phyloP scores from a whole-genome alignment of 345 rosid species.

The Erucastrum elatum region DNA sequence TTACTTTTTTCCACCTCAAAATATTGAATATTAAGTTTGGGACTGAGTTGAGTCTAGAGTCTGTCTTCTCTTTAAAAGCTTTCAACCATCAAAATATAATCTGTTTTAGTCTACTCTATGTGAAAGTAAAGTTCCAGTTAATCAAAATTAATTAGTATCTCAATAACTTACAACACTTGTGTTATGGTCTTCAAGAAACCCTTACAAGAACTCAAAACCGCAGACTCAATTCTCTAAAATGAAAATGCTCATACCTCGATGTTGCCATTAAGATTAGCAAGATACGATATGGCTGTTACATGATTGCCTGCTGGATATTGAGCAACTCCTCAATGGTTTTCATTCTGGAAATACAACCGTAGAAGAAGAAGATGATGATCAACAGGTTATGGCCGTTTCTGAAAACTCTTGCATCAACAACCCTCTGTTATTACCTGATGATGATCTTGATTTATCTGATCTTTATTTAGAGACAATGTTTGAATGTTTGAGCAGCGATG shows the following conservation, averaged over 20 bases:
- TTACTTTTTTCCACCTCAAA: neutral
- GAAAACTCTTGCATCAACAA: too few relatives aligned
- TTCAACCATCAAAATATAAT: neutral
- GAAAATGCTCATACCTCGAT: too few relatives aligned
- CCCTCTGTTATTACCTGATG: too few relatives aligned
- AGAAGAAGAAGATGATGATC: neutral
- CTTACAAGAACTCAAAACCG: neutral
- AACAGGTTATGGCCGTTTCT: too few relatives aligned
- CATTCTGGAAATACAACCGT: too few relatives aligned
- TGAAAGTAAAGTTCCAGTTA: neutral
- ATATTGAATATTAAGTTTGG: neutral
- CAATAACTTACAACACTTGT: slow-evolving; percentile 14
- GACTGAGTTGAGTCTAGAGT: neutral
- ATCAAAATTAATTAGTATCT: slow-evolving; percentile 25
- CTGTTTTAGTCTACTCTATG: neutral
- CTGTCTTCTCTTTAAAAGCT: neutral
- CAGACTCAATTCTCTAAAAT: neutral
- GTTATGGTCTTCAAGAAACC: neutral
- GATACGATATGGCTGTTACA: too few relatives aligned
- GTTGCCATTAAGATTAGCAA: too few relatives aligned
- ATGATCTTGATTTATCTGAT: too few relatives aligned
- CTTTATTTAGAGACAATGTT: too few relatives aligned
- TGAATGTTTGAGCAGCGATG: too few relatives aligned
- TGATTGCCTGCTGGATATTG: too few relatives aligned
- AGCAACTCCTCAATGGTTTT: too few relatives aligned